Conservation (phyloP, 1,284 basidiomycete genomes). For the Austroboletus niveus region DNA sequence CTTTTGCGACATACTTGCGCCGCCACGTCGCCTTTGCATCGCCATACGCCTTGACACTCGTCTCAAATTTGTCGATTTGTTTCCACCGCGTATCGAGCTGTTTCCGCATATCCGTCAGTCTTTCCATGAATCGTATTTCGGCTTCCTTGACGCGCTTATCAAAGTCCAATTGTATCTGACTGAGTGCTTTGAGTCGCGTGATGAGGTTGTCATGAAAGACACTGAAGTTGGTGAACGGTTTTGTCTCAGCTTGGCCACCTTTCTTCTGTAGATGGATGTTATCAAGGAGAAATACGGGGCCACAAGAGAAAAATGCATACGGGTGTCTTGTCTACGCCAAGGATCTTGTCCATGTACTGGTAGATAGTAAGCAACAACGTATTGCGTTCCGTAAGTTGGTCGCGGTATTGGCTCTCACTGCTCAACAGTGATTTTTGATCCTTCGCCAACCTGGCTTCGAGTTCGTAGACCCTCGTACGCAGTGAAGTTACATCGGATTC, state of each 20-base stretch:
- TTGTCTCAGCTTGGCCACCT: slow-evolving; percentile 72
- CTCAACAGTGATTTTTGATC: slow-evolving; percentile 75
- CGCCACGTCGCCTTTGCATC: slow-evolving; percentile 88
- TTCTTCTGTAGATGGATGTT: slow-evolving; percentile 53
- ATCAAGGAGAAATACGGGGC: neutral
- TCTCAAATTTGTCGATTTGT: slow-evolving; percentile 93
- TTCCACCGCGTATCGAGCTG: slow-evolving; percentile 89
- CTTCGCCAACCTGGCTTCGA: slow-evolving; percentile 82
- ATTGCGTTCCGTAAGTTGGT: slow-evolving; percentile 91
- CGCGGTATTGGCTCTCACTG: slow-evolving; percentile 79
- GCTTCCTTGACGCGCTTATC: slow-evolving; percentile 84
- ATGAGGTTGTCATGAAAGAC: slow-evolving; percentile 97
- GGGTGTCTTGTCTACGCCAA: slow-evolving; percentile 82
- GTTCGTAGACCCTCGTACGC: slow-evolving; percentile 62
- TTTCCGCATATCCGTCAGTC: slow-evolving; percentile 76
- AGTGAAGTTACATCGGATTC: slow-evolving; percentile 63
- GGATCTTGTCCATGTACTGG: slow-evolving; percentile 92
- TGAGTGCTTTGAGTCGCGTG: slow-evolving; percentile 79
- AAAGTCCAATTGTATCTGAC: slow-evolving; percentile 82
- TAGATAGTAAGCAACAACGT: slow-evolving; percentile 90
- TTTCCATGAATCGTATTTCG: slow-evolving; percentile 71
- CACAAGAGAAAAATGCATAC: slow-evolving; percentile 45
- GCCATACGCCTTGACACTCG: slow-evolving; percentile 79
- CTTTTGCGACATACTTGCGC: slow-evolving; percentile 76
- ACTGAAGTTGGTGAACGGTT: slow-evolving; percentile 89